Evolutionary conservation across 352 stramenopile species (phyloP), one percentile per base, ranked within the genome.

Genomic region (Globisporangium nodosum): DNA sequence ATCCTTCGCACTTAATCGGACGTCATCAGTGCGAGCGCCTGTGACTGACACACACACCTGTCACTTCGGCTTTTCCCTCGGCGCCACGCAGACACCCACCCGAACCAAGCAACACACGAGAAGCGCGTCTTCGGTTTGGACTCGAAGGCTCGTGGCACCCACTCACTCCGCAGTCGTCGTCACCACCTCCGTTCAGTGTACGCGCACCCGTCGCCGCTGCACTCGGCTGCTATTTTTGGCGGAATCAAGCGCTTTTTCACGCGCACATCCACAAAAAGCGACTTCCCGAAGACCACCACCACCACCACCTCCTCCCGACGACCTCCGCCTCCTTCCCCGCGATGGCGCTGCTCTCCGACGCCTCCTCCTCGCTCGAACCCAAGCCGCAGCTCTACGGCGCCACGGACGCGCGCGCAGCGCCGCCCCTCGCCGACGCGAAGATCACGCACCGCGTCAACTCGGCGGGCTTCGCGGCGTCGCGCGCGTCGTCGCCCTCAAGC

Each of bases 401-500:
- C 16, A 60, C 49, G 7, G 56, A 55, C 35, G 27, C 24, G 18
- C n/a, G 21, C 21, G 35, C 33, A 3, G 16, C 46, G 18, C 33
- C 15, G 18, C n/a, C 24, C 31, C 35, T 46, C 40, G 31, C 52
- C 31, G 45, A 68, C 56, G 48, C 21, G 35, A 47, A 49, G 31
- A 61, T 71, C 47, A 69, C 61, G 12, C 57, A 66, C 35, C 65
- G 65, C 35, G 49, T 48, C 42, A 65, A 69, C 49, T 50, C 47
- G 52, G 51, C 42, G 39, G 69, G 71, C 37, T 66, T 66, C 56
- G 60, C 60, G 30, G 54, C 60, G 16, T 77, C 71, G 49, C 63
- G 69, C 45, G 62, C 66, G 51, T 72, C 68, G 33, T 79, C 76
- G 30, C 62, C 71, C 16, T 60, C 53, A 12, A 66, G 54, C 49